phyloP scores from a whole-genome alignment of 192 early-diverging fungal genomes.

The Cladochytrium replicatum region DNA sequence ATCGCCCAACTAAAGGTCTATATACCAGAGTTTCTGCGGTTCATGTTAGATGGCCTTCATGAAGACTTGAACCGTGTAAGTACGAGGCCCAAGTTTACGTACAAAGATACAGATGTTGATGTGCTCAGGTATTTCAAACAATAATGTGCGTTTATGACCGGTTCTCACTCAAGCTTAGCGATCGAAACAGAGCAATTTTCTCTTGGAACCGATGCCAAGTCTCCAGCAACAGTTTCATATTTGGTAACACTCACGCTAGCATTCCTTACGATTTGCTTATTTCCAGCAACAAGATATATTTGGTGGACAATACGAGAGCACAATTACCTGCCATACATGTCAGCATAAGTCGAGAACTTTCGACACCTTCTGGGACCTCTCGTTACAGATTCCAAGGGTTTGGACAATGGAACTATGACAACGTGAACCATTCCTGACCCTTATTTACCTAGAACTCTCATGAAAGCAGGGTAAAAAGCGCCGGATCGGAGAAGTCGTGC shows the following conservation, averaged over 20 bases:
- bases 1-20: too few species aligned
- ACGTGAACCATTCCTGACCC: too few species aligned
- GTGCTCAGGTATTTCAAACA: slow-evolving; percentile 24
- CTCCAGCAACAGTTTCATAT: slow-evolving; percentile 26
- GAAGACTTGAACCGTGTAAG: slow-evolving; percentile 36
- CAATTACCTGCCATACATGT: slow-evolving; percentile 35
- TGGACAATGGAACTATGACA: too few species aligned
- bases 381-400: slow-evolving; percentile 39
- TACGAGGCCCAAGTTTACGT: slow-evolving; percentile 21
- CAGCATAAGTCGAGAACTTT: slow-evolving; percentile 33
- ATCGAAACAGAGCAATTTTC: slow-evolving; percentile 32
- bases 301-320: slow-evolving; percentile 42
- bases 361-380: slow-evolving; percentile 52
- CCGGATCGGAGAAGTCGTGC: too few species aligned
- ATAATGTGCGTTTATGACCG: too few species aligned
- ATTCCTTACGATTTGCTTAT: not conserved
- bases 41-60: slow-evolving; percentile 37
- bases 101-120: slow-evolving; percentile 33
- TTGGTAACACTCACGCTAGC: slow-evolving; percentile 15
- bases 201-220: slow-evolving; percentile 34
- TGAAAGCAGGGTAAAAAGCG: too few species aligned
- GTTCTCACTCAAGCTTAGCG: slow-evolving; percentile 20
- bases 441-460: too few species aligned
- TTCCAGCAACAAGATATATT: slow-evolving; percentile 32
- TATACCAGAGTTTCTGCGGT: slow-evolving; percentile 36